phyloP scores from a whole-genome alignment of 1,284 basidiomycete species.

The Austropuccinia psidii region DNA sequence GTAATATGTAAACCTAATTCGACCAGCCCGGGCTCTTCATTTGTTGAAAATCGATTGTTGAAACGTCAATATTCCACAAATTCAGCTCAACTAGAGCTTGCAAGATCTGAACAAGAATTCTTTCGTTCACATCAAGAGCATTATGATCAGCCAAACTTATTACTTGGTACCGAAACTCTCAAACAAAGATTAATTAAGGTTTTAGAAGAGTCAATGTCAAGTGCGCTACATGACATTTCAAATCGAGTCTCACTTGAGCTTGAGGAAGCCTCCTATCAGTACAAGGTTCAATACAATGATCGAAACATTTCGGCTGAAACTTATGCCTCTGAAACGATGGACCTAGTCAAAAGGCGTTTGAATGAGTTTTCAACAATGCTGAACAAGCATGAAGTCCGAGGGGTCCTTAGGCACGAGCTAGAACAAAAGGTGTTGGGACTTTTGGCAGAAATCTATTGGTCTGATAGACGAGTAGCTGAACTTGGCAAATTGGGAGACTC shows the following conservation, averaged over 20 bases:
- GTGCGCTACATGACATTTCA: slow-evolving; percentile 85
- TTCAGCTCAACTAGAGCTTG: background rate
- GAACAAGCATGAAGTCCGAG: slow-evolving; percentile 77
- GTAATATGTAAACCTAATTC: slow-evolving; percentile 75
- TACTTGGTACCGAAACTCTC: slow-evolving; percentile 85
- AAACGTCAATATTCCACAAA: slow-evolving; percentile 17
- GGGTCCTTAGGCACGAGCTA: slow-evolving; percentile 78
- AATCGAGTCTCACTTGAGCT: slow-evolving; percentile 94
- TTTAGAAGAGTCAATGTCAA: slow-evolving; percentile 92
- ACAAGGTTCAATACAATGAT: slow-evolving; percentile 99
- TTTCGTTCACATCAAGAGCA: slow-evolving; percentile 65
- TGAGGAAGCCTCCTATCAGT: slow-evolving; percentile 94
- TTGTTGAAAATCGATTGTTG: slow-evolving; percentile 19
- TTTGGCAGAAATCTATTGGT: slow-evolving; percentile 94
- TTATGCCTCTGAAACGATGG: slow-evolving; percentile 95
- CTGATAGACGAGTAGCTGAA: slow-evolving; percentile 73
- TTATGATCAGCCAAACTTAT: slow-evolving; percentile 59
- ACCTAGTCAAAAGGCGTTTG: slow-evolving; percentile 82
- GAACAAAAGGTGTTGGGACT: slow-evolving; percentile 97
- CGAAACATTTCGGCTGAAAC: slow-evolving; percentile 86
- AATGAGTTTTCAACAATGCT: slow-evolving; percentile 77
- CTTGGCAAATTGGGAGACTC: slow-evolving; percentile 65
- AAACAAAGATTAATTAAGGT: slow-evolving; percentile 88
- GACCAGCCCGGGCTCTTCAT: slow-evolving; percentile 14
- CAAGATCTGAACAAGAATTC: slow-evolving; percentile 67